These are phyloP conservation scores for Aquilaria yunnanensis DNA, from an alignment of 345 rosid species.

Conservation along the genomic window DNA sequence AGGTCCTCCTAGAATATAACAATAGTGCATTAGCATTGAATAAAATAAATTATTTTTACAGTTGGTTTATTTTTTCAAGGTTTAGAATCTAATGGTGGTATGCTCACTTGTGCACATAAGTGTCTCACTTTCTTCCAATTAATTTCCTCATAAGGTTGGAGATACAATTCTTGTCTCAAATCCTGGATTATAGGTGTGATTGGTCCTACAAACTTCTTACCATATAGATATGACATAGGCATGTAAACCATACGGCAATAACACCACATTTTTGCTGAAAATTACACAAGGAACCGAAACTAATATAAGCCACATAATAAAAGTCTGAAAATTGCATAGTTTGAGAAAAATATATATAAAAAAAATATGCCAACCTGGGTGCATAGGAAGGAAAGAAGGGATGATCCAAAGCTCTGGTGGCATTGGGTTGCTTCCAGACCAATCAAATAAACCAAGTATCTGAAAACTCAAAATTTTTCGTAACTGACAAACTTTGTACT, in stretches of 20 bases:
- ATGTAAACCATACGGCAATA: slow-evolving; percentile 56
- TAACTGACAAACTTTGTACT: neutral
- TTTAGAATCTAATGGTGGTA: neutral
- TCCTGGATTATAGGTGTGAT: slow-evolving; percentile 1
- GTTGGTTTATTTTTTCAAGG: too few relatives aligned
- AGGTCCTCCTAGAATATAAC: too few relatives aligned
- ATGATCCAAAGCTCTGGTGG: slow-evolving; percentile 68
- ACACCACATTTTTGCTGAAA: slow-evolving; percentile 60
- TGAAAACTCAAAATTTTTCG: neutral
- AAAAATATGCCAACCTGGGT: slow-evolving; percentile 34
- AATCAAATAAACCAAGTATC: slow-evolving; percentile 45
- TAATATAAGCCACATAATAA: neutral
- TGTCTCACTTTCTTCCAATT: too few relatives aligned
- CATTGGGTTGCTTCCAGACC: slow-evolving; percentile 61
- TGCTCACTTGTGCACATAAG: slow-evolving; percentile 40
- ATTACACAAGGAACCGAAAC: neutral
- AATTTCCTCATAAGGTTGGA: too few relatives aligned
- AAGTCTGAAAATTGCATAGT: neutral
- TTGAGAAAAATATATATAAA: neutral
- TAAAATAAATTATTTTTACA: too few relatives aligned
- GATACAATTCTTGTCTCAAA: too few relatives aligned
- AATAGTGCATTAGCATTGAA: too few relatives aligned
- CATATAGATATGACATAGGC: slow-evolving; percentile 38
- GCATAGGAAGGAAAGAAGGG: slow-evolving; percentile 49
- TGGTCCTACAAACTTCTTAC: slow-evolving; percentile 9